Base-by-base conservation (phyloP, 2,329 filamentous ascomycete genomes). In the Seiridium unicorne region DNA sequence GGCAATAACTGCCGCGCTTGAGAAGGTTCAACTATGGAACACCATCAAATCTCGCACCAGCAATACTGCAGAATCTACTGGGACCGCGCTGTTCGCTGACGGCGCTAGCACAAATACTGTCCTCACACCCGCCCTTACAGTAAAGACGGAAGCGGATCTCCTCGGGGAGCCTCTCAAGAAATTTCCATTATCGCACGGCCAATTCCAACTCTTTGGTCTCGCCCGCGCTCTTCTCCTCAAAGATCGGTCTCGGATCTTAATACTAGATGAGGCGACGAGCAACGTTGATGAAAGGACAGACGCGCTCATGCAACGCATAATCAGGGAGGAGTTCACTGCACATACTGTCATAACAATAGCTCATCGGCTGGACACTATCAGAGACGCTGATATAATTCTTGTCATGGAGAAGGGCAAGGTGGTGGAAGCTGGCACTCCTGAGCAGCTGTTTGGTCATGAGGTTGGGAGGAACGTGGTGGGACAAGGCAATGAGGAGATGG, bases 321-420 rank as follows among this genome's bases (percentile, higher is more conserved):
- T 60, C 26, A 35, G 46, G 11, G 59, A 60, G 36, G 54, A 51
- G 38, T 60, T 60, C 47, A 7, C 34, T 3, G 26, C 34, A 7
- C 32, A 57, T 7, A 60, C 59, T 8, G 36, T 57, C 4, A 6
- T 60, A n/a, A 49, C 35, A 4, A 36, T 60, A 10, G 59, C 59
- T 11, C 59, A 60, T 40, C 34, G 54, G 5, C 40, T 60, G 36
- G 59, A 60, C 5, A 60, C 59, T 8, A 51, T 60, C 36, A 7
- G 35, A 5, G 58, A 57, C 40, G 13, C 26, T 10, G 54, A 60
- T 11, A n/a, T 51, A 7, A 32, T 60, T 11, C 5, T 57, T 8
- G 54, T 60, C 6, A 32, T 60, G 26, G 35, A 60, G 7, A 35
- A 42, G 35, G 59, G 59, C 5, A 42, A 44, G 48, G 10, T 60